Evolutionary conservation across 352 stramenopile genomes (phyloP), one percentile per base, ranked within the genome.

Genomic region (Globisporangium yorkense): DNA sequence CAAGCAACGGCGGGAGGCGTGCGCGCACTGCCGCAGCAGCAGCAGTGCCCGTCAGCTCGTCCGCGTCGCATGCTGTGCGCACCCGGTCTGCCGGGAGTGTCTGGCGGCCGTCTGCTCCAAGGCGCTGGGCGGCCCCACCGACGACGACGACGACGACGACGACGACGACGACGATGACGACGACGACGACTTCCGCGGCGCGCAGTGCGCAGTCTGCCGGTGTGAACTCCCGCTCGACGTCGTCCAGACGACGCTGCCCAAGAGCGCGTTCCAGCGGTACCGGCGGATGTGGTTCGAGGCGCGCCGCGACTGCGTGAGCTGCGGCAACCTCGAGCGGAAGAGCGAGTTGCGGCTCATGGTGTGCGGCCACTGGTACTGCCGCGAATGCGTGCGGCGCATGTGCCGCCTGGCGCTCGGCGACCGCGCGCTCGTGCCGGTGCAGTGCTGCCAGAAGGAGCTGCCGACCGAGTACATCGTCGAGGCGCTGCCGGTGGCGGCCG

Each of bases 401-500:
- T 75, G 68, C 18, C 69, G 68, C 15, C 53, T 90, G 29, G 66
- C 82, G n/a, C 60, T 90, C 29, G 57, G 66, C 12, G 74, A 92
- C 53, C 80, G 80, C 31, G 54, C 71, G 41, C 70, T 92, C 44
- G 68, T 82, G 31, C 82, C 82, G 5, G 50, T 92, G 41, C 77
- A 76, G 51, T 92, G 82, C 73, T 92, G 82, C 58, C 72, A 74
- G 29, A 86, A 80, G 15, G 82, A 92, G 53, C 48, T 92, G 0
- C 69, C 82, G 20, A 62, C 81, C 21, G 82, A 92, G 51, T 86
- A 80, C 37, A 67, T 92, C 7, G 57, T 50, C 37, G 71, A 79
- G 56, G 68, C 65, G 7, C 59, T 92, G 9, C 50, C 49, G 24
- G 5, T 9, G 0, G 12, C 51, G 0, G 50, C 39, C 1, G 81